A percentile compares a stretch with the other conserved stretches of the same genome.
Conservation (phyloP, 208 protist species). For the Crithidia bombi region DNA sequence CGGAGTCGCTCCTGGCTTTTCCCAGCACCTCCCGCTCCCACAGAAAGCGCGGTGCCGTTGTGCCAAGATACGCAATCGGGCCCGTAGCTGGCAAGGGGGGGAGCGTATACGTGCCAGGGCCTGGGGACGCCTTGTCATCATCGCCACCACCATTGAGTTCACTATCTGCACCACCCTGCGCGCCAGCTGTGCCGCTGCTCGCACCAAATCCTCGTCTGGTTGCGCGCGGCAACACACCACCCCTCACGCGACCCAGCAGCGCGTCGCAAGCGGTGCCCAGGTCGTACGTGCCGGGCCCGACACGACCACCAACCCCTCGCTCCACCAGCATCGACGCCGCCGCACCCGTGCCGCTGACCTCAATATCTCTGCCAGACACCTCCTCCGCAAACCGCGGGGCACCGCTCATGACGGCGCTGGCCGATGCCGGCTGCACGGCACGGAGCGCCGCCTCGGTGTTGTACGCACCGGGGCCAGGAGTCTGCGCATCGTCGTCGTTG, state of each 20-base stretch:
- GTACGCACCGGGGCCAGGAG: slow-evolving; percentile 33
- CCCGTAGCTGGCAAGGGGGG: slow-evolving; percentile 16
- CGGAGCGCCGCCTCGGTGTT: slow-evolving; percentile 20
- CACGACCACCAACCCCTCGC: too few species aligned
- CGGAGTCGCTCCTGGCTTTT: background rate
- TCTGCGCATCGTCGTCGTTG: background rate
- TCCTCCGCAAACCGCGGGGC: slow-evolving; percentile 18
- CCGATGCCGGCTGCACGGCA: slow-evolving; percentile 9
- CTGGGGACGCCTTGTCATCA: slow-evolving; percentile 14
- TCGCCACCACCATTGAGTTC: background rate
- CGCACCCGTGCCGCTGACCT: background rate
- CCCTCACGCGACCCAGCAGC: slow-evolving; percentile 21
- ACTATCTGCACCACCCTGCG: background rate
- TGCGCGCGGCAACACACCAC: slow-evolving; percentile 27
- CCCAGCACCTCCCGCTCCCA: slow-evolving; percentile 22
- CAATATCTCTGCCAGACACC: background rate
- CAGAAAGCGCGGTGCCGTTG: slow-evolving; percentile 29
- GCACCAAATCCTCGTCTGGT: background rate
- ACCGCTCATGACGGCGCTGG: slow-evolving; percentile 11
- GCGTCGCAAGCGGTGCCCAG: background rate
- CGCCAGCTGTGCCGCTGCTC: background rate
- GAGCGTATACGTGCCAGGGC: slow-evolving; percentile 50
- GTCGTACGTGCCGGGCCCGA: slow-evolving; percentile 28
- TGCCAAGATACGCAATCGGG: slow-evolving; percentile 18
- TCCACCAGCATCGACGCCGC: background rate